Evolutionary conservation across 176 grass and related monocot genomes (phyloP), one percentile per base, ranked within the genome.

Genomic region (Phragmites australis): DNA sequence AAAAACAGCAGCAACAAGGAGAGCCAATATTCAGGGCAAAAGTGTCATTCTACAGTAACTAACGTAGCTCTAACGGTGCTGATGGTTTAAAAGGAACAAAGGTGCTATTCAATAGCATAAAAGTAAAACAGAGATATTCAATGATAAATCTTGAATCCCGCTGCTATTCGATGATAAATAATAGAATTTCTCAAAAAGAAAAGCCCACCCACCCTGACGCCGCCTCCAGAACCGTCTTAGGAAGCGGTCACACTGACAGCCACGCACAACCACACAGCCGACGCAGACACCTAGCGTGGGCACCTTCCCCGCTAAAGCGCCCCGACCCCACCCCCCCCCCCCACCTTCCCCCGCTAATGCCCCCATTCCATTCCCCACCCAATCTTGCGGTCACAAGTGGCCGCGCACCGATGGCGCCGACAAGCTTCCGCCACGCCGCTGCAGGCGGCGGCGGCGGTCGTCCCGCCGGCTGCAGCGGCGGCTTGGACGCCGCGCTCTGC

Each of bases 401-500:
- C 30, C 42, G 22, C 76, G 56, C 56, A 47, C 27, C 84, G 16
- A 75, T 22, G 84, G 84, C 77, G 50, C 77, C 70, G 0, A 75
- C 70, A n/a, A 87, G 45, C 72, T 81, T 71, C 43, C 78, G 71
- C 25, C 53, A 22, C 69, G 45, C 44, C 68, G 52, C 40, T 76
- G 32, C 21, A 9, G 62, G 15, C 49, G 67, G 8, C 44, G 72
- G 54, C 65, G 67, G 37, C 11, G 55, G 39, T 59, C 80, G 65
- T 59, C 78, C 71, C 53, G 32, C 63, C 26, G 64, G 32, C 46
- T 23, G 42, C 70, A 60, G 39, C 69, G 14, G 45, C 65, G 59
- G 50, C 50, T 72, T 83, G 89, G 95, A 94, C 87, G 45, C 58
- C 43, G 81, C 88, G 23, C 61, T 97, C 26, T 97, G 92, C 83